phyloP scores from a whole-genome alignment of 2,329 filamentous ascomycete species.

The Laburnicola sp. region DNA sequence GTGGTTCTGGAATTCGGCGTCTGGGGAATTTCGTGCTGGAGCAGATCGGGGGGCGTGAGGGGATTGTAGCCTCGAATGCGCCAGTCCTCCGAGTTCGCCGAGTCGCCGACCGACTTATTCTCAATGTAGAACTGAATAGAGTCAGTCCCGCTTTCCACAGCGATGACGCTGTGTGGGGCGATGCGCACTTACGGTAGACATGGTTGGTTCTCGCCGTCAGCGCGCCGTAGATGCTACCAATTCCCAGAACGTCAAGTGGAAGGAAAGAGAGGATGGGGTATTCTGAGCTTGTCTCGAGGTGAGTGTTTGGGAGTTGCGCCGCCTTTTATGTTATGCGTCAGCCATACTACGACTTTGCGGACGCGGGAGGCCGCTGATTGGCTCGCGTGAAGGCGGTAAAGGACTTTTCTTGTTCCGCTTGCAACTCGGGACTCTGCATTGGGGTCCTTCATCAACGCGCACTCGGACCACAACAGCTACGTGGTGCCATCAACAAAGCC shows the following conservation, averaged over 20 bases:
- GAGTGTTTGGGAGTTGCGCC: background rate
- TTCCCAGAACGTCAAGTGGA: background rate
- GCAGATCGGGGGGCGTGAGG: conserved; percentile 87
- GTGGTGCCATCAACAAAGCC: no score
- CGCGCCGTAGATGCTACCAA: background rate
- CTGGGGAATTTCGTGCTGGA: conserved; percentile 86
- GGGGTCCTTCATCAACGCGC: background rate
- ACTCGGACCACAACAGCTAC: no score
- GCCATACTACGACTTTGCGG: conserved; percentile 23
- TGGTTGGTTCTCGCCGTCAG: conserved; percentile 8
- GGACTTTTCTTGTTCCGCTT: conserved; percentile 14
- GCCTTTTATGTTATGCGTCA: conserved; percentile 35
- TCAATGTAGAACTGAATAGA: conserved; percentile 53
- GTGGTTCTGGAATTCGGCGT: conserved; percentile 55
- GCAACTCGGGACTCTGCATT: background rate
- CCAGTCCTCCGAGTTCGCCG: conserved; percentile 55
- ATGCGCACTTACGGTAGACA: conserved; percentile 29
- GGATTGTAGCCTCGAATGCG: conserved; percentile 82
- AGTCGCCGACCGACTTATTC: conserved; percentile 55
- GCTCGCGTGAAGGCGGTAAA: conserved; percentile 18
- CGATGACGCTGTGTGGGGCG: conserved; percentile 14
- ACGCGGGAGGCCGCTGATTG: conserved; percentile 34
- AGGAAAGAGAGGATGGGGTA: background rate
- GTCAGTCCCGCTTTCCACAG: conserved; percentile 23
- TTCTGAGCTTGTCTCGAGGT: background rate